Evolutionary conservation across 805 yeast species (phyloP), one percentile per base, ranked within the genome.

Genomic region (Saccharomycopsis malanga): DNA sequence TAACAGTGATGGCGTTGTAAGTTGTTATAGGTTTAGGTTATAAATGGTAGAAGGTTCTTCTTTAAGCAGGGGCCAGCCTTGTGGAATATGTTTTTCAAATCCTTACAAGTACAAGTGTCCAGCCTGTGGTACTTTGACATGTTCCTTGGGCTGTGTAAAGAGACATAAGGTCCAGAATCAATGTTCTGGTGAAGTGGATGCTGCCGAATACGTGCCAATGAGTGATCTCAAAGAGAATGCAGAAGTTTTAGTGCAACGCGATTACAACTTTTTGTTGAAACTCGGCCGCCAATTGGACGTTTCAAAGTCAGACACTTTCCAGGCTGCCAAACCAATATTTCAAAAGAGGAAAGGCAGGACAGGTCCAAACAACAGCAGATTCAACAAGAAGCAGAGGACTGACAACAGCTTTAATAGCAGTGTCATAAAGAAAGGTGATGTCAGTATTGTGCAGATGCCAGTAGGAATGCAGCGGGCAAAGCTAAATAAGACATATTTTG

Each of bases 61-160:
- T n/a, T n/a, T n/a, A n/a, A n/a, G n/a, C n/a, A n/a, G n/a, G n/a
- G n/a, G n/a, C n/a, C n/a, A 42, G 17, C 50, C 57, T n/a, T 79
- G 83, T 54, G 68, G 63, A 48, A 64, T 76, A 15, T 79, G 85
- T 53, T 59, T 61, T 9, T 56, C 56, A 17, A 57, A 65, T 3
- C 60, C 55, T 22, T 67, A 70, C 48, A 83, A 81, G 57, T 89
- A 89, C 60, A 78, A 72, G 12, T 89, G 97, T 61, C 96, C 96
- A 0, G 81, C 82, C 15, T 89, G 97, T 58, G 64, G 66, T 4
- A 61, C 67, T 3, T 70, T 65, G 48, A 83, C 91, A 0, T 89
- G 97, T 60, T 77, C 84, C 0, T 59, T 85, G 4, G 70, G 57
- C 6, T 89, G 96, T 65, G 85, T 83, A 23, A 77, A 75, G 51